Conservation (phyloP, 1,139 yeast genomes). For the Blastobotrys petasosporus region DNA sequence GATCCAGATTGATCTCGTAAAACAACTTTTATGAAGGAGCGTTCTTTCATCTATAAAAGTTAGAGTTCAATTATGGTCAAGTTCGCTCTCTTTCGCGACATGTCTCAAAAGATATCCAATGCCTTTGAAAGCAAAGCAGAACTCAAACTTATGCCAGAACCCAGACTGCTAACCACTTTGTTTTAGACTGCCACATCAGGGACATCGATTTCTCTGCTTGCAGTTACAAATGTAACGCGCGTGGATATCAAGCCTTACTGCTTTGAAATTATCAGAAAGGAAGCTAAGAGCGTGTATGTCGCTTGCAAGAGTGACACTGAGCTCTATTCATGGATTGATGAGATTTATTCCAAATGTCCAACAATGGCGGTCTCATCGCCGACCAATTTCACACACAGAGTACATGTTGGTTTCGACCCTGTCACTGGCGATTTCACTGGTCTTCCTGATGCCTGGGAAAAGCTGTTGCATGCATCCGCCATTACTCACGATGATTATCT, state of each 20-base stretch:
- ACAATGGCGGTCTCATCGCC: conserved; percentile 56
- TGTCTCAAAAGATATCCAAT: not conserved
- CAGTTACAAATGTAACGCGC: conserved; percentile 53
- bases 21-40: no score
- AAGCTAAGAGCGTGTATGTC: conserved; percentile 61
- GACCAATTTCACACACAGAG: conserved; percentile 41
- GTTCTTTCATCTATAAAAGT: no score
- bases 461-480: conserved; percentile 38
- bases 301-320: conserved; percentile 77
- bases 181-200: conserved; percentile 21
- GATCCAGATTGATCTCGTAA: not conserved
- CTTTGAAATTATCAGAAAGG: conserved; percentile 66
- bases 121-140: no score
- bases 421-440: conserved; percentile 43
- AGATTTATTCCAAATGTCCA: conserved; percentile 82
- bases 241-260: conserved; percentile 64
- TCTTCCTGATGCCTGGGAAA: conserved; percentile 42
- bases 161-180: not conserved
- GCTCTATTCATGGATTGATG: conserved; percentile 85
- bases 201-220: conserved; percentile 49
- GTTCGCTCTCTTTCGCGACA: no score
- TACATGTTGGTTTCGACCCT: conserved; percentile 44
- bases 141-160: no score
- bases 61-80: no score
- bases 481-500: conserved; percentile 42